Evolutionary conservation across 108 stramenopile genomes (phyloP).

Genomic region (Halocafeteria seosinensis): DNA sequence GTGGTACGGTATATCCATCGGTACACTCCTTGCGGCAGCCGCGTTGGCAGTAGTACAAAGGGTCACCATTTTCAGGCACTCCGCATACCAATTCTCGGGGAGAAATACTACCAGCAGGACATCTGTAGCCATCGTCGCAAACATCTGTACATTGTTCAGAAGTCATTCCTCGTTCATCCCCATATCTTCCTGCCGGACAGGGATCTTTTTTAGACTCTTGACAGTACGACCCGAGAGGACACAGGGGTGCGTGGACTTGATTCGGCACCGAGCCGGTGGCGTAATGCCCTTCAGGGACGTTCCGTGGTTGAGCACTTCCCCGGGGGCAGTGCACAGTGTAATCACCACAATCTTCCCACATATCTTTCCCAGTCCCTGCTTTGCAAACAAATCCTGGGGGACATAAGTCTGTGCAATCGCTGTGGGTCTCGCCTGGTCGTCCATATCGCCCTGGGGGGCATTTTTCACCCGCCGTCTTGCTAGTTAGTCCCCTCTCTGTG

Average conservation of each 20-base stretch:
- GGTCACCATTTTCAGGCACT: too few relatives aligned
- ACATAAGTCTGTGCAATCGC: background rate
- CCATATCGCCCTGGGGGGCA: slow-evolving; percentile 1
- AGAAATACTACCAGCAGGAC: too few relatives aligned
- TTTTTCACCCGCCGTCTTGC: too few relatives aligned
- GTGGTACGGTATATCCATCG: too few relatives aligned
- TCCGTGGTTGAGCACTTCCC: background rate
- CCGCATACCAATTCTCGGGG: too few relatives aligned
- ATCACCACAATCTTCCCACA: background rate
- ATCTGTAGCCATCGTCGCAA: background rate
- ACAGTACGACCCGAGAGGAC: background rate
- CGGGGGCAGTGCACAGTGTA: background rate
- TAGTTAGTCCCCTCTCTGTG: too few relatives aligned
- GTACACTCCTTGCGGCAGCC: too few relatives aligned
- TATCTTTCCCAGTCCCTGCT: background rate
- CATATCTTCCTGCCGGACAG: background rate
- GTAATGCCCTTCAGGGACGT: background rate
- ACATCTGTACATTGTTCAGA: background rate
- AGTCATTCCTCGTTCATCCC: background rate
- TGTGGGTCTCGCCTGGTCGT: background rate
- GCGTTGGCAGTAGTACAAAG: too few relatives aligned
- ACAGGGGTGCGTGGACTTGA: background rate
- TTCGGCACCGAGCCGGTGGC: background rate
- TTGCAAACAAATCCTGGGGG: background rate
- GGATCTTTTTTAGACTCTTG: background rate